phyloP scores from a whole-genome alignment of 2,329 filamentous ascomycete genomes.

The Verticillium longisporum region DNA sequence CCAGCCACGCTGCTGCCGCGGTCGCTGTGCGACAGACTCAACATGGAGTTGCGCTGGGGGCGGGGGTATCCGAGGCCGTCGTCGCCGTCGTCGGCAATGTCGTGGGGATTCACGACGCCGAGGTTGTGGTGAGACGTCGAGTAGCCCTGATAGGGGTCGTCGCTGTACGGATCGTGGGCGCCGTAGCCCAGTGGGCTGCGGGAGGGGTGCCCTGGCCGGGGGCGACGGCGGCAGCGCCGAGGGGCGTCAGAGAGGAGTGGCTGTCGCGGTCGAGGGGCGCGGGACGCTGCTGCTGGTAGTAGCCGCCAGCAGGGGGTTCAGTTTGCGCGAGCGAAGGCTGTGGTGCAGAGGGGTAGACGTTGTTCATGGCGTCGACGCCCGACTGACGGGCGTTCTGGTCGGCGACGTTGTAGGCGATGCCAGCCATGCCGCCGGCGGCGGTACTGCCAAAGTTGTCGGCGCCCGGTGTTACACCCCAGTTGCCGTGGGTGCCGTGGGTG shows the following conservation, averaged over 20 bases:
- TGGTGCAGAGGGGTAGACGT: conserved; percentile 13
- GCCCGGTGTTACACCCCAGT: conserved; percentile 47
- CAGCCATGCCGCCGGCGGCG: conserved; percentile 60
- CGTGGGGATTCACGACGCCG: conserved; percentile 65
- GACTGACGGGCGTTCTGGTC: conserved; percentile 58
- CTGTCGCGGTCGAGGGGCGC: conserved; percentile 28
- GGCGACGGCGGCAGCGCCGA: conserved; percentile 24
- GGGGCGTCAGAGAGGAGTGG: conserved; percentile 32
- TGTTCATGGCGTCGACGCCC: conserved; percentile 51
- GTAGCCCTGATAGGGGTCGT: conserved; percentile 62
- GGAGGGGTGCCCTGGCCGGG: conserved; percentile 33
- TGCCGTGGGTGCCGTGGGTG: conserved; percentile 19
- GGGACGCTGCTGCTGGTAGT: conserved; percentile 7
- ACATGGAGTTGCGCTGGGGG: conserved; percentile 49
- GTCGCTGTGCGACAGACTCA: conserved; percentile 43
- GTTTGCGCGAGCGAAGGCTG: conserved; percentile 7
- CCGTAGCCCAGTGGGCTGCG: conserved; percentile 41
- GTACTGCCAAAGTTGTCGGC: conserved; percentile 60
- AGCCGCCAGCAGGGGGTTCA: conserved; percentile 13
- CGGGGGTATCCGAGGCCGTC: conserved; percentile 62
- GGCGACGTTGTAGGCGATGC: conserved; percentile 60
- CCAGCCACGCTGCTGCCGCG: conserved; percentile 28
- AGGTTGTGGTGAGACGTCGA: conserved; percentile 38
- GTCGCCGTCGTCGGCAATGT: conserved; percentile 82
- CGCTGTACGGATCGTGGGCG: conserved; percentile 40